Evolutionary conservation across 2,329 filamentous ascomycete genomes (phyloP).

Genomic region (Ophiocordyceps camponoti-saundersi): DNA sequence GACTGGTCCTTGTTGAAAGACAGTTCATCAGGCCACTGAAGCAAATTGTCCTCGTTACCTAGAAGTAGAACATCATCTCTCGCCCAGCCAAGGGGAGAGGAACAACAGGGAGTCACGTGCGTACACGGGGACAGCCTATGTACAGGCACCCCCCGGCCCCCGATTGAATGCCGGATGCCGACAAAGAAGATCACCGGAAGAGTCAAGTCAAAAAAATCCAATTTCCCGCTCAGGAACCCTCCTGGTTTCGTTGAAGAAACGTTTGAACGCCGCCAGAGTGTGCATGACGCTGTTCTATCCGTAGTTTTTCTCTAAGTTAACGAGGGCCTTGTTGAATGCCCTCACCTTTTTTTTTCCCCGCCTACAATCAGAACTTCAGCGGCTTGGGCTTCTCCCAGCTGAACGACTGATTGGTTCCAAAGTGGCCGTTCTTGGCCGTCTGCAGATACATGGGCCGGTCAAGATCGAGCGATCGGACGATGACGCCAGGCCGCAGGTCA

Average conservation of each 20-base stretch:
- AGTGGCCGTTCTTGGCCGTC: conserved; percentile 99
- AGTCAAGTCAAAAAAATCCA: conserved; percentile 6
- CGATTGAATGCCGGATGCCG: too few relatives aligned
- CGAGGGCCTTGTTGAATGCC: conserved; percentile 24
- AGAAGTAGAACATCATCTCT: too few relatives aligned
- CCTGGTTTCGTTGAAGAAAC: conserved; percentile 29
- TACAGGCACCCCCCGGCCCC: too few relatives aligned
- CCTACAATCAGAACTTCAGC: conserved; percentile 60
- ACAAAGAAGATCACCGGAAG: too few relatives aligned
- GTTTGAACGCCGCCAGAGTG: conserved; percentile 17
- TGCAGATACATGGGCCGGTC: conserved; percentile 94
- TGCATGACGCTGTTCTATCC: background rate
- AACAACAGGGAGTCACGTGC: too few relatives aligned
- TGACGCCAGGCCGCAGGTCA: conserved; percentile 93
- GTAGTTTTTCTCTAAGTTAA: background rate
- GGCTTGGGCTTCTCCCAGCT: conserved; percentile 96
- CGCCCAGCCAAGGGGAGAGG: too few relatives aligned
- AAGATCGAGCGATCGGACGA: conserved; percentile 92
- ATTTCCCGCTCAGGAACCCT: conserved; percentile 12
- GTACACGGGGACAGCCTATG: too few relatives aligned
- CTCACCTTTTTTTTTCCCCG: conserved; percentile 6
- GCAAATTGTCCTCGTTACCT: too few relatives aligned
- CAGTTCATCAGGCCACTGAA: too few relatives aligned
- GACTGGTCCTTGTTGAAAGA: too few relatives aligned
- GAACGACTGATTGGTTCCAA: conserved; percentile 91